A percentile compares a stretch with the other conserved stretches of the same genome.
phyloP scores from a whole-genome alignment of 371 early-diverging fungal species.

The Mucor piriformis region DNA sequence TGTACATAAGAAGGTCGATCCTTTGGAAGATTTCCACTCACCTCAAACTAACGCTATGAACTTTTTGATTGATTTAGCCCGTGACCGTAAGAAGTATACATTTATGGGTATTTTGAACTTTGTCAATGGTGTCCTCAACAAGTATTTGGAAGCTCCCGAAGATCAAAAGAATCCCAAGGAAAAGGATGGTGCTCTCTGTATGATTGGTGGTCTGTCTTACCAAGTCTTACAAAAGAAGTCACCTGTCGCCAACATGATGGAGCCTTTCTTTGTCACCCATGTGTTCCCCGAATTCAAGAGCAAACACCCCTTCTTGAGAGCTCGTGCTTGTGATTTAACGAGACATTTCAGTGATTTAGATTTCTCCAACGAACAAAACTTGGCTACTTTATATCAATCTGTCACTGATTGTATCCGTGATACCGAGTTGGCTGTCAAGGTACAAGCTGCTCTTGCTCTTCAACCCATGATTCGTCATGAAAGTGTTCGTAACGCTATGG shows the following conservation, averaged over 20 bases:
- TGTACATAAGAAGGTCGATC: slow-evolving; percentile 82
- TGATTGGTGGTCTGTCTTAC: slow-evolving; percentile 77
- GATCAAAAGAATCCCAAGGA: slow-evolving; percentile 70
- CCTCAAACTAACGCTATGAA: slow-evolving; percentile 71
- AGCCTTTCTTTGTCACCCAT: slow-evolving; percentile 78
- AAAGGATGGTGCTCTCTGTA: slow-evolving; percentile 89
- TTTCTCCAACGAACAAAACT: slow-evolving; percentile 49
- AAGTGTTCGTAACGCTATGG: slow-evolving; percentile 69
- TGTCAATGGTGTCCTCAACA: slow-evolving; percentile 70
- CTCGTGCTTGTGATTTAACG: slow-evolving; percentile 57
- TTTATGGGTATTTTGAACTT: slow-evolving; percentile 79
- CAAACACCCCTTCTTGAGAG: slow-evolving; percentile 78
- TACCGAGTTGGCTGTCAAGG: slow-evolving; percentile 82
- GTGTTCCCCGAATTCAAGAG: slow-evolving; percentile 90
- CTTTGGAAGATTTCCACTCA: slow-evolving; percentile 80
- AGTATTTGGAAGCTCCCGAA: slow-evolving; percentile 59
- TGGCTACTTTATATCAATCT: slow-evolving; percentile 59
- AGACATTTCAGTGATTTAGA: slow-evolving; percentile 46
- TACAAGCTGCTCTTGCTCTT: slow-evolving; percentile 80
- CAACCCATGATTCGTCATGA: slow-evolving; percentile 79
- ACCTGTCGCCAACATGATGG: slow-evolving; percentile 69
- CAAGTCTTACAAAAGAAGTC: slow-evolving; percentile 70
- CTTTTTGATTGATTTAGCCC: slow-evolving; percentile 76
- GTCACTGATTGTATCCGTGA: slow-evolving; percentile 74
- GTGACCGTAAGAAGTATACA: slow-evolving; percentile 76